Evolutionary conservation across 106 monocot genomes (phyloP).

Genomic region (Apostasia ramifera): DNA sequence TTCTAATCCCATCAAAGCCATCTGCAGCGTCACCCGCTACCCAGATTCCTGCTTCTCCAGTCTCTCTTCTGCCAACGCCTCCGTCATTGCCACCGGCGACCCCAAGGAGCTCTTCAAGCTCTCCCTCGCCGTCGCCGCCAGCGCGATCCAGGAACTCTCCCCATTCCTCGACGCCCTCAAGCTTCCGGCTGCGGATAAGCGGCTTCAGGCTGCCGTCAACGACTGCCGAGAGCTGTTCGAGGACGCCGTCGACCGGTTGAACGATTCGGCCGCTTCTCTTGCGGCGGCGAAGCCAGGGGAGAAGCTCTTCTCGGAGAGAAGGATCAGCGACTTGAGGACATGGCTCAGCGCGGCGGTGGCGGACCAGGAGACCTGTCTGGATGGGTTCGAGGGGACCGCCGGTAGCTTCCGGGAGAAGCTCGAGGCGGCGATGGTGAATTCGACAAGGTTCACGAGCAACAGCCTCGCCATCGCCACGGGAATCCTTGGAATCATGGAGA

Average conservation of each 20-base stretch:
- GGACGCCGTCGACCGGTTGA: slow-evolving; percentile 14
- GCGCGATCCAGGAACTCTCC: slow-evolving; percentile 9
- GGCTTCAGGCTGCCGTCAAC: slow-evolving; percentile 13
- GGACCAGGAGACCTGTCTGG: slow-evolving; percentile 52
- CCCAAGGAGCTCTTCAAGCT: slow-evolving; percentile 22
- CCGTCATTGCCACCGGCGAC: slow-evolving; percentile 22
- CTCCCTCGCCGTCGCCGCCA: slow-evolving; percentile 18
- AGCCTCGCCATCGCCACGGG: slow-evolving; percentile 28
- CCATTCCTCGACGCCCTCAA: slow-evolving; percentile 8
- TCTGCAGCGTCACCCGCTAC: slow-evolving; percentile 34
- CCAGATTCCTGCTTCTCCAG: slow-evolving; percentile 21
- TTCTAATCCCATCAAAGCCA: slow-evolving; percentile 14
- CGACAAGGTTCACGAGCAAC: slow-evolving; percentile 37
- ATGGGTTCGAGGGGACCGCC: slow-evolving; percentile 28
- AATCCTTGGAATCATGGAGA: slow-evolving; percentile 17
- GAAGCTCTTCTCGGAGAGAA: slow-evolving; percentile 14
- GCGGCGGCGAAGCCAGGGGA: slow-evolving; percentile 12
- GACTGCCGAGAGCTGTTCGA: slow-evolving; percentile 33
- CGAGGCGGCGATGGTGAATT: slow-evolving; percentile 21
- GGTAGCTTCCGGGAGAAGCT: slow-evolving; percentile 15
- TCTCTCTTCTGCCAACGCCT: slow-evolving; percentile 13
- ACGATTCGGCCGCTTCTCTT: slow-evolving; percentile 20
- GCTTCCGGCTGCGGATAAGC: slow-evolving; percentile 9
- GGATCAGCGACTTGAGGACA: slow-evolving; percentile 30
- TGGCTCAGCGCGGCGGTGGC: slow-evolving; percentile 45